phyloP scores from a whole-genome alignment of 2,329 filamentous ascomycete genomes.

The Alternaria panax region DNA sequence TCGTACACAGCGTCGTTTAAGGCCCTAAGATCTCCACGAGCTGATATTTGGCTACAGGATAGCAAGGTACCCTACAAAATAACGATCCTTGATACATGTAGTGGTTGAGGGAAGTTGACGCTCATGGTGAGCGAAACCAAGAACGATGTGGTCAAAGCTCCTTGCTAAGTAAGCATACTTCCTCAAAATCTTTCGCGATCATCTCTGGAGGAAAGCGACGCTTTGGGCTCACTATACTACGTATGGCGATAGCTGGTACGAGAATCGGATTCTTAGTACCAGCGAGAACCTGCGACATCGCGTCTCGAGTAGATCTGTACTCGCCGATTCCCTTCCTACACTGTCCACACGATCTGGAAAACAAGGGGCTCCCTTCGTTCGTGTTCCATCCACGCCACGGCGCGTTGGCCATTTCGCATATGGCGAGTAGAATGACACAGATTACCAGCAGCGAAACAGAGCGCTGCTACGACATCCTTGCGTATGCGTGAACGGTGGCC shows the following conservation, averaged over 20 bases:
- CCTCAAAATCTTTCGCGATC: background rate
- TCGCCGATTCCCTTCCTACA: background rate
- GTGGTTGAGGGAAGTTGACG: background rate
- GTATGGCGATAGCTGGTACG: background rate
- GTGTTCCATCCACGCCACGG: background rate
- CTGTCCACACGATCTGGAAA: background rate
- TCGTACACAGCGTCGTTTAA: background rate
- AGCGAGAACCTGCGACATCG: background rate
- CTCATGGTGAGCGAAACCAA: background rate
- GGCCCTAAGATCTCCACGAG: background rate
- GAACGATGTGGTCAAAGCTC: background rate
- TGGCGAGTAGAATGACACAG: background rate
- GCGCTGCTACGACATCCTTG: background rate
- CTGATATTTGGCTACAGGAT: background rate
- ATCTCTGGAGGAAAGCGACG: background rate
- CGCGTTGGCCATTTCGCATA: background rate
- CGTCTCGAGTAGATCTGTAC: background rate
- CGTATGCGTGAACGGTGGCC: background rate
- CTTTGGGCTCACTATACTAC: background rate
- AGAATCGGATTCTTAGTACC: background rate
- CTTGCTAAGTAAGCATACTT: background rate
- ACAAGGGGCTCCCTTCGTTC: background rate
- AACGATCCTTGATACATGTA: background rate
- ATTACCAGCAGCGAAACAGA: background rate
- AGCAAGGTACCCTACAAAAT: background rate